Evolutionary conservation across 495 filamentous ascomycete species (phyloP).

Genomic region (Annulohypoxylon bovei): DNA sequence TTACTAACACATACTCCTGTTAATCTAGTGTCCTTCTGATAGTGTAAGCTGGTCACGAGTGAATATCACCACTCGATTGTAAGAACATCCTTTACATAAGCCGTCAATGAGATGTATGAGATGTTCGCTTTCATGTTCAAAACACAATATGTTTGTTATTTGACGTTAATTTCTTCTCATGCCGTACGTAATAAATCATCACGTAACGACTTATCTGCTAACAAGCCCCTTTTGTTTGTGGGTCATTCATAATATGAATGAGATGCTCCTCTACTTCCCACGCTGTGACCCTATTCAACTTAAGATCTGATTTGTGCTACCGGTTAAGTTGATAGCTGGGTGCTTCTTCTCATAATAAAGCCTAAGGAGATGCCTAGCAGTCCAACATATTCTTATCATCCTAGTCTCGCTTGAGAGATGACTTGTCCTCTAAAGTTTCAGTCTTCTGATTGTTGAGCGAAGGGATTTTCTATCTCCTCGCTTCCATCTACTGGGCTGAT

Average conservation of each 20-base stretch:
- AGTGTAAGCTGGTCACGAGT: too few relatives aligned
- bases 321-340: neutral
- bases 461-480: constrained; percentile 95
- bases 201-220: neutral
- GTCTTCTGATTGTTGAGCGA: constrained; percentile 73
- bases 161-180: neutral
- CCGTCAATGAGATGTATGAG: neutral
- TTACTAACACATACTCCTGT: too few relatives aligned
- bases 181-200: neutral
- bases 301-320: neutral
- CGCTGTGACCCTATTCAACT: neutral
- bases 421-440: constrained; percentile 8
- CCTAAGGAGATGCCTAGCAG: neutral
- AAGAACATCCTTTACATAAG: too few relatives aligned
- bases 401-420: neutral
- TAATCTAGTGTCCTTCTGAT: too few relatives aligned
- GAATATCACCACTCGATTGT: too few relatives aligned
- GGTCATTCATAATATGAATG: neutral
- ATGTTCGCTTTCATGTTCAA: neutral
- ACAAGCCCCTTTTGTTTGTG: neutral
- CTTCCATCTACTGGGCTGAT: constrained; percentile 94
- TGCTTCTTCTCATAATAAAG: neutral
- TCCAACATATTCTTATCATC: neutral
- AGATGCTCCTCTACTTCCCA: neutral
- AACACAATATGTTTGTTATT: neutral